These are phyloP conservation scores for Botrytis hyacinthi DNA, from an alignment of 2,329 filamentous ascomycete genomes.

Conservation along the genomic window DNA sequence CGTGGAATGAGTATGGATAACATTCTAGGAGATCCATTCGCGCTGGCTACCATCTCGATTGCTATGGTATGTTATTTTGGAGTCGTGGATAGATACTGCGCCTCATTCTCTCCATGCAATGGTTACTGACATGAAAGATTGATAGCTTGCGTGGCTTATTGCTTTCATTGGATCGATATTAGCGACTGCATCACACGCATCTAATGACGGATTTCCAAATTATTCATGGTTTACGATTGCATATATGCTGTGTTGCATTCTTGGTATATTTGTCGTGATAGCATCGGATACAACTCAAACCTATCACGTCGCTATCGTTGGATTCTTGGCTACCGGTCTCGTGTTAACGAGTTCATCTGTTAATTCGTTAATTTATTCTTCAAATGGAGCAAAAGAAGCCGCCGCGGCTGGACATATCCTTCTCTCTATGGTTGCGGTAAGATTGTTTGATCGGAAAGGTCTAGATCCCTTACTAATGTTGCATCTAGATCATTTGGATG, in stretches of 20 bases:
- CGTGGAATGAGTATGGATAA: conserved; percentile 73
- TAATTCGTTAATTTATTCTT: conserved; percentile 79
- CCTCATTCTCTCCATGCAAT: not conserved
- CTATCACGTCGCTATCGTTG: conserved; percentile 89
- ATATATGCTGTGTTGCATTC: conserved; percentile 80
- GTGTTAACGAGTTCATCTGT: conserved; percentile 83
- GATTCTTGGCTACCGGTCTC: conserved; percentile 79
- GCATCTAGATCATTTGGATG: conserved; percentile 84
- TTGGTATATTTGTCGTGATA: conserved; percentile 77
- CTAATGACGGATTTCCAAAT: conserved; percentile 63
- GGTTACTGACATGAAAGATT: conserved; percentile 12
- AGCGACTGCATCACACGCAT: conserved; percentile 52
- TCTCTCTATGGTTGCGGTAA: conserved; percentile 85
- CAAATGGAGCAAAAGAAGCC: conserved; percentile 73
- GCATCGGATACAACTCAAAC: conserved; percentile 81
- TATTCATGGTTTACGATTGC: conserved; percentile 91
- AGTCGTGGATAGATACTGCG: conserved; percentile 12
- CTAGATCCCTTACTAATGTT: conserved; percentile 20
- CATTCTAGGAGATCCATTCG: conserved; percentile 94
- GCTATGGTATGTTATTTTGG: conserved; percentile 64
- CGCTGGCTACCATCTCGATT: conserved; percentile 90
- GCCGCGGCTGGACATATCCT: conserved; percentile 91
- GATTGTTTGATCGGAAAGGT: conserved; percentile 39
- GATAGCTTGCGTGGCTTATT: conserved; percentile 90
- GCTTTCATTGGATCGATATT: conserved; percentile 85